Evolutionary conservation across 1,139 yeast species (phyloP).

Genomic region (Schwanniomyces etchellsii): DNA sequence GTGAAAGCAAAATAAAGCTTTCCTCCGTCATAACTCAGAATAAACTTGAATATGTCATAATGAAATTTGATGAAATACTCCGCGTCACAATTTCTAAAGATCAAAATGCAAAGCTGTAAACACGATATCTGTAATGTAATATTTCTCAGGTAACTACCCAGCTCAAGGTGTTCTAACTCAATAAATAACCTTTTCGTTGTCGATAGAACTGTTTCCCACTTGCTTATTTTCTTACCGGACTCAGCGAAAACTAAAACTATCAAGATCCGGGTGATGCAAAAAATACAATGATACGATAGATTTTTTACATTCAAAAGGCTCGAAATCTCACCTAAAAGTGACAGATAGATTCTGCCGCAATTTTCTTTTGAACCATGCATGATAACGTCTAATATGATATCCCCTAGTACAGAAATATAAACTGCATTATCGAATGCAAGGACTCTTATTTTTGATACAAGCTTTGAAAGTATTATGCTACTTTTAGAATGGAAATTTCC

Average conservation of each 20-base stretch:
- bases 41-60: constrained; percentile 32
- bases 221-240: constrained; percentile 55
- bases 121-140: constrained; percentile 1
- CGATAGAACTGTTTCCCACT: constrained; percentile 31
- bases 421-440: constrained; percentile 9
- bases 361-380: constrained; percentile 57
- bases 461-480: constrained; percentile 9
- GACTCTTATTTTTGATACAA: constrained; percentile 22
- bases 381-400: constrained; percentile 54
- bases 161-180: background rate
- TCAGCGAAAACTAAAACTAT: constrained; percentile 55
- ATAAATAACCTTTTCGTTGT: constrained; percentile 9
- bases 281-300: constrained; percentile 8
- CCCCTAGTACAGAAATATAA: constrained; percentile 46
- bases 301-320: constrained; percentile 8
- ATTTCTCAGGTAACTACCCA: background rate
- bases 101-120: background rate
- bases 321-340: constrained; percentile 23
- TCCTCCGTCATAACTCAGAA: constrained; percentile 25
- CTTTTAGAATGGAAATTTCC: constrained; percentile 74
- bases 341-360: constrained; percentile 40
- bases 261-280: constrained; percentile 24
- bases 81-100: constrained; percentile 53
- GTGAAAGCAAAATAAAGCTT: constrained; percentile 44
- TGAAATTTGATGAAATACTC: constrained; percentile 45